Evolutionary conservation across 352 stramenopile species (phyloP), one percentile per base, ranked within the genome.

Genomic region (Blastocystis sp.): DNA sequence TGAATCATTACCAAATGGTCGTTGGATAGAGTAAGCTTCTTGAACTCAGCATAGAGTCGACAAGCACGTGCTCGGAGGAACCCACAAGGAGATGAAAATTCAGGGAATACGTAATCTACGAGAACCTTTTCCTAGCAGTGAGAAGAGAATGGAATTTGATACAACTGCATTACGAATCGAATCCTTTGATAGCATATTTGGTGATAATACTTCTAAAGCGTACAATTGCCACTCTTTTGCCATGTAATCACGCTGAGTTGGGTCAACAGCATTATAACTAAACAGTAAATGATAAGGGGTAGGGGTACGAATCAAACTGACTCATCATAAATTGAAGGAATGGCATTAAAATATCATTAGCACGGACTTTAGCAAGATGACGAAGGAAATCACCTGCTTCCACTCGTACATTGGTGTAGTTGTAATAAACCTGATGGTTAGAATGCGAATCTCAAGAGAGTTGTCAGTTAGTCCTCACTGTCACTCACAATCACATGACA

Each of bases 211-310:
- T 49, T 83, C 71, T 19, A 83, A 37, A 32, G 71, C 71, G 35
- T 83, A 83, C 27, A 83, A 49, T 49, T 65, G 57, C 71, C 71
- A 83, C 35, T 83, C 71, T 32, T 83, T 83, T 35, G 71, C 49
- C 49, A 83, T 51, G 54, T 66, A 83, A 43, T 83, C 71, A 42
- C 71, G 71, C 49, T 83, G 49, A 27, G 29, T n/a, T 11, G 71
- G 71, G 16, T 61, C 51, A 6, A 54, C 42, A 43, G 32, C 43
- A 37, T 83, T 66, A 29, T 83, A 74, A 4, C 63, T 74, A 74
- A 2, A 21, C n/a, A n/a, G 1, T 74, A 6, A 74, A 6, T 37
- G 19, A 43, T 19, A 4, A 21, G 7, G 21, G 1, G 1, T 24
- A 27, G 19, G 14, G 6, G 2, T 14, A 83, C 49, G 51, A 32